Evolutionary conservation across 495 filamentous ascomycete species (phyloP), one percentile per base, ranked within the genome.

Genomic region (Astrocystis sublimbata): DNA sequence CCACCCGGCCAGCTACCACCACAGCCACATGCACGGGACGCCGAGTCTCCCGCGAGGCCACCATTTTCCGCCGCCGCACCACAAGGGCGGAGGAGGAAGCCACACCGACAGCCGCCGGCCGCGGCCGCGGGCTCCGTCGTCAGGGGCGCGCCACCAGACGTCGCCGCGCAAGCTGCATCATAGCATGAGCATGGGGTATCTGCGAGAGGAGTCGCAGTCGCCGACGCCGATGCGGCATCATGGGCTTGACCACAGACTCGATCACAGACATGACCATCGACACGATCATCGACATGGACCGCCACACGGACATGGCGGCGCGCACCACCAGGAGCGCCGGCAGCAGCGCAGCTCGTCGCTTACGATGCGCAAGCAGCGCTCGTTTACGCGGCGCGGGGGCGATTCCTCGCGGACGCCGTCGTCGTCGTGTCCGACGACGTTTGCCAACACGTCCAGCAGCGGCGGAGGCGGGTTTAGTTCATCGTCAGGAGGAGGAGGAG

Each of bases 121-220:
- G 43, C 72, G 73, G 38, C 78, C 78, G 3, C 71, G 73, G 19
- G 78, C 78, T 10, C 78, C 77, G 15, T 78, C 75, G 2, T 76
- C 78, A 1, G 77, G 77, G 1, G 76, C 77, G 1, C 63, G 77
- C 1, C 75, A 78, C 42, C 73, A 71, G 46, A 71, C 63, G 9
- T 77, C 76, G 51, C 76, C 75, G 28, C 74, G 74, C 58, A 80
- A 78, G 56, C 57, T 67, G 12, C 73, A 60, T 36, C 51, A 51
- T 61, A 66, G 65, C 55, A 68, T 41, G 50, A 70, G 60, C 47
- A 58, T 65, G 60, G 52, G 68, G 19, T 60, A 68, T 54, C 58
- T 68, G 51, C 63, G 65, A 26, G 70, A 70, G 33, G 67, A 62
- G 45, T 61, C 70, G 12, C 24, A 43, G 1, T 68, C 66, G 19